Percentiles rank a stretch among this genome's conserved stretches.
These are phyloP conservation scores for Mimosa pudica DNA, from an alignment of 306 rosid species.

Conservation along the genomic window DNA sequence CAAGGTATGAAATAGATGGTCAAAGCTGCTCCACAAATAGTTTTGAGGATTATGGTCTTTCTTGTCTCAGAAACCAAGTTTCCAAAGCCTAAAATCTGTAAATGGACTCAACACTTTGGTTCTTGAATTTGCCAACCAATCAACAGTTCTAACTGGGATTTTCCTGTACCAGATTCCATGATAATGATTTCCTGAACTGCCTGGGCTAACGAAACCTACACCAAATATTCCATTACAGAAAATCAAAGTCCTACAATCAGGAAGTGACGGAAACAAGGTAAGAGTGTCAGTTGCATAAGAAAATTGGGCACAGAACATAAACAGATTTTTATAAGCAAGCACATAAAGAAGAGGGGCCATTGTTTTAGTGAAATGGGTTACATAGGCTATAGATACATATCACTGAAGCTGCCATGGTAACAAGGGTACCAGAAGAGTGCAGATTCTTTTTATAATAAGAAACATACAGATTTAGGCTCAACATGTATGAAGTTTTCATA, in stretches of 20 bases:
- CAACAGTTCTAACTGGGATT: slow-evolving; percentile 29
- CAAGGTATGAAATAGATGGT: slow-evolving; percentile 50
- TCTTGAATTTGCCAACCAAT: slow-evolving; percentile 40
- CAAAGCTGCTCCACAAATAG: slow-evolving; percentile 53
- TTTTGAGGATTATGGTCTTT: slow-evolving; percentile 24
- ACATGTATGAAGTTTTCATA: background rate
- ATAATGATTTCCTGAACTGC: slow-evolving; percentile 27
- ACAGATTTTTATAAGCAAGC: background rate
- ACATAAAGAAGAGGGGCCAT: background rate
- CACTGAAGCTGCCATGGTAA: background rate
- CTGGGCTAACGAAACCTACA: slow-evolving; percentile 22
- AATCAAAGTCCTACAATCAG: background rate
- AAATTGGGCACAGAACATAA: background rate
- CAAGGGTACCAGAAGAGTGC: background rate
- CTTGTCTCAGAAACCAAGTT: slow-evolving; percentile 44
- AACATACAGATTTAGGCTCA: background rate
- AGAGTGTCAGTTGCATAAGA: background rate
- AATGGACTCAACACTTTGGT: background rate
- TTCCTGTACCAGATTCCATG: slow-evolving; percentile 60
- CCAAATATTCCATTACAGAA: slow-evolving; percentile 16
- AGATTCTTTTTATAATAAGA: background rate
- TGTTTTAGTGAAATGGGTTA: background rate
- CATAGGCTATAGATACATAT: background rate
- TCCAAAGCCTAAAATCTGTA: slow-evolving; percentile 42
- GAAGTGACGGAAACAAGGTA: background rate